These are phyloP conservation scores for Aechmea fasciata DNA, from an alignment of 176 grass and related monocot species.

Conservation along the genomic window DNA sequence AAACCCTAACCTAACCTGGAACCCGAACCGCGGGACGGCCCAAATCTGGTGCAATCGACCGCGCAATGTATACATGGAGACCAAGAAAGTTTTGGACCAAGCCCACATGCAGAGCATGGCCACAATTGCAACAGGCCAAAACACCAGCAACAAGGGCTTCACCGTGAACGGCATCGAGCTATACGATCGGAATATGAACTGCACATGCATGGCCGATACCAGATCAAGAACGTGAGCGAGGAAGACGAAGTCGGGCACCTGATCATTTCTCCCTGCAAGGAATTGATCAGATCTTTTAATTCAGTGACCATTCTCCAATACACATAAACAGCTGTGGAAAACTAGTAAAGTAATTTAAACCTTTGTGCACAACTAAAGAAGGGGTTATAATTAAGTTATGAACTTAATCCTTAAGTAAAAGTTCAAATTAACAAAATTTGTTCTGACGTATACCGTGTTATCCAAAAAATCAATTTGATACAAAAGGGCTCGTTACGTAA, in stretches of 20 bases:
- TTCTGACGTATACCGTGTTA: too few relatives aligned
- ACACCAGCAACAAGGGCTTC: slow-evolving; percentile 31
- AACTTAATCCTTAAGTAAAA: too few relatives aligned
- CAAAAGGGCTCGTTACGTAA: too few relatives aligned
- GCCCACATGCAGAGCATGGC: slow-evolving; percentile 57
- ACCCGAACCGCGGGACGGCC: slow-evolving; percentile 73
- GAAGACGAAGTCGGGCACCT: slow-evolving; percentile 77
- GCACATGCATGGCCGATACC: slow-evolving; percentile 57
- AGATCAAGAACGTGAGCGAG: slow-evolving; percentile 77
- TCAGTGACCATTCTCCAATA: too few relatives aligned
- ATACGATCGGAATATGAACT: slow-evolving; percentile 60
- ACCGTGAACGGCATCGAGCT: slow-evolving; percentile 42
- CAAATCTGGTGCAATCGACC: slow-evolving; percentile 63
- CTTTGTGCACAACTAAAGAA: too few relatives aligned
- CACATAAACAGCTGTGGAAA: too few relatives aligned
- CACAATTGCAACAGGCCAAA: slow-evolving; percentile 44
- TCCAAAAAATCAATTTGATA: too few relatives aligned
- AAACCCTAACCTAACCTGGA: slow-evolving; percentile 49
- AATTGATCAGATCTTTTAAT: too few relatives aligned
- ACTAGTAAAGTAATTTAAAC: too few relatives aligned
- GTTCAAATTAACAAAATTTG: too few relatives aligned
- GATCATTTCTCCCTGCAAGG: slow-evolving; percentile 55
- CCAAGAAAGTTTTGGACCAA: slow-evolving; percentile 74
- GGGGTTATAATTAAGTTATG: too few relatives aligned
- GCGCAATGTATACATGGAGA: slow-evolving; percentile 63